Evolutionary conservation across 192 early-diverging fungal species (phyloP).

Genomic region (Backusella liffmaniae): DNA sequence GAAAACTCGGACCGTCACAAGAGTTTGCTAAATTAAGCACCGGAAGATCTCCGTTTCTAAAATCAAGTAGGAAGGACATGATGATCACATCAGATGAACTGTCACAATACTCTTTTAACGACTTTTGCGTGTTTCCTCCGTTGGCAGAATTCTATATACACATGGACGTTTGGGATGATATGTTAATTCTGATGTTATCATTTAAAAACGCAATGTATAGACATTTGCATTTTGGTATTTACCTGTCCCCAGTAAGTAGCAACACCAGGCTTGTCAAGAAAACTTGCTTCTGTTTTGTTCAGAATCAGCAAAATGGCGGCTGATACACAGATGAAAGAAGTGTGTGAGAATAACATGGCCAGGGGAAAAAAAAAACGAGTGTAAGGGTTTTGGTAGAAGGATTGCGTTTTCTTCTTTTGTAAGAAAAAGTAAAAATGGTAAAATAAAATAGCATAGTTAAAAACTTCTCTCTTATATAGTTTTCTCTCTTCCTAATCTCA

Average conservation of each 20-base stretch:
- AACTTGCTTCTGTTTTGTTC: background rate
- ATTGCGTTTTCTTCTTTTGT: background rate
- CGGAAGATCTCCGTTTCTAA: constrained; percentile 61
- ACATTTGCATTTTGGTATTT: background rate
- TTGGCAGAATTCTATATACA: constrained; percentile 22
- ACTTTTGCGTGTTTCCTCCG: constrained; percentile 12
- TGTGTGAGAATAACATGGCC: background rate
- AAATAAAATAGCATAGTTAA: background rate
- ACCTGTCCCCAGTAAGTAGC: constrained; percentile 14
- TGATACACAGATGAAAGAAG: background rate
- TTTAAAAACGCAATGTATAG: background rate
- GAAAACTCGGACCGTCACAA: constrained; percentile 53
- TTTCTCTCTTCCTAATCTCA: background rate
- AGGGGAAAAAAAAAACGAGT: background rate
- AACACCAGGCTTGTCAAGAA: background rate
- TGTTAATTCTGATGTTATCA: background rate
- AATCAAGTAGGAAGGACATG: constrained; percentile 57
- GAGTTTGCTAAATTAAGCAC: constrained; percentile 70
- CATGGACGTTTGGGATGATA: background rate
- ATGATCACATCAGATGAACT: constrained; percentile 53
- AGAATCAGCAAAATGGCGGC: background rate
- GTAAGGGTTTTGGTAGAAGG: background rate
- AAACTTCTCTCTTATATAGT: background rate
- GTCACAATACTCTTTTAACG: constrained; percentile 58
- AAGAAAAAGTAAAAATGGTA: background rate